Evolutionary conservation across 2,329 filamentous ascomycete species (phyloP).

Genomic region (Macrophomina pseudophaseolina): DNA sequence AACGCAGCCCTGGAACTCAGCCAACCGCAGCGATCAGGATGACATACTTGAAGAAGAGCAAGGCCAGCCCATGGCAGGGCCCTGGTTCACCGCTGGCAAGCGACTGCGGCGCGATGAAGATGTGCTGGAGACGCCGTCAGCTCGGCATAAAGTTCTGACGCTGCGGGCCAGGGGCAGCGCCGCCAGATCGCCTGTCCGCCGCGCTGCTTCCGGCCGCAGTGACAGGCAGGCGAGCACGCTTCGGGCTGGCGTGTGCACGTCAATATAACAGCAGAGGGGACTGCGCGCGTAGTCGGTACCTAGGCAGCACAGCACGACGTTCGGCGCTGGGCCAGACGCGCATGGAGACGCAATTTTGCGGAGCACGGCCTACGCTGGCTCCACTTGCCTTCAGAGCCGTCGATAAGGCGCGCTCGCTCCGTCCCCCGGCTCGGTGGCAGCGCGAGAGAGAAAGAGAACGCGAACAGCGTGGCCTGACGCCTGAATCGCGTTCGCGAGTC

Average conservation of each 20-base stretch:
- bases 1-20: background rate
- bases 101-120: constrained; percentile 1
- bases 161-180: constrained; percentile 13
- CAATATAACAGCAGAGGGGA: background rate
- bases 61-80: constrained; percentile 1
- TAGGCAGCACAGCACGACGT: background rate
- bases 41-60: constrained; percentile 12
- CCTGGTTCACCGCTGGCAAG: too few relatives aligned
- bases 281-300: background rate
- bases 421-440: constrained; percentile 11
- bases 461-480: constrained; percentile 18
- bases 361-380: constrained; percentile 17
- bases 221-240: constrained; percentile 1
- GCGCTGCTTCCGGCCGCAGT: background rate
- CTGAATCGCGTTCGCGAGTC: constrained; percentile 3
- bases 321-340: constrained; percentile 16
- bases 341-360: constrained; percentile 23
- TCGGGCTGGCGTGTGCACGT: constrained; percentile 4
- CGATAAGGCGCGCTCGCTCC: constrained; percentile 23
- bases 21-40: constrained; percentile 21
- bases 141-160: constrained; percentile 23
- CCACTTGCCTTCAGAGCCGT: constrained; percentile 22
- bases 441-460: constrained; percentile 12
- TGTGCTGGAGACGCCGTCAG: constrained; percentile 16
- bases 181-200: background rate